Conservation (phyloP, 2,329 filamentous ascomycete species). For the Sclerotinia sclerotiorum region DNA sequence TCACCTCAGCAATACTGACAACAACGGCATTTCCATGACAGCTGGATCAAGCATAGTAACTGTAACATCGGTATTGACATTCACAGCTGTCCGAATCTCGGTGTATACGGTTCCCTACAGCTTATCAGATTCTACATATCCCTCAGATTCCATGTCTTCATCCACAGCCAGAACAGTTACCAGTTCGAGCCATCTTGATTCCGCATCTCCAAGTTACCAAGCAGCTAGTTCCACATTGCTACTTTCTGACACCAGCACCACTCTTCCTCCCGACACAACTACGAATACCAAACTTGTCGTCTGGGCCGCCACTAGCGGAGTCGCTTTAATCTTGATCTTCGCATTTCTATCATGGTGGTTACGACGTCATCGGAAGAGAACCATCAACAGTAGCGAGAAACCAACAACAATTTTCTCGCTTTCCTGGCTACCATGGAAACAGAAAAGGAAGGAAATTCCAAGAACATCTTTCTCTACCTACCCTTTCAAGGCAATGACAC, state of each 20-base stretch:
- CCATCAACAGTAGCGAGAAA: not conserved
- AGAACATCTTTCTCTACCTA: not conserved
- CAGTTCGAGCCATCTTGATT: not conserved
- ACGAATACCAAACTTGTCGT: not conserved
- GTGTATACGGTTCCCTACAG: not conserved
- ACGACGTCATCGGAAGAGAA: not conserved
- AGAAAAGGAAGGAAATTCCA: not conserved
- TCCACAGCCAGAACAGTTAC: not conserved
- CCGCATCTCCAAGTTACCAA: not conserved
- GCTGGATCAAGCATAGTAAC: too few species aligned
- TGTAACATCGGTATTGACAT: not conserved
- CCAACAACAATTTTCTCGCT: not conserved
- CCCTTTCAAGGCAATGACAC: conserved; percentile 4
- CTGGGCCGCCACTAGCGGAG: not conserved
- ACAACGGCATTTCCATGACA: not conserved
- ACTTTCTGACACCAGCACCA: not conserved
- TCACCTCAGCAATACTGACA: too few species aligned
- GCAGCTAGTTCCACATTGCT: not conserved
- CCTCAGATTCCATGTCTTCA: not conserved
- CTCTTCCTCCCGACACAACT: not conserved
- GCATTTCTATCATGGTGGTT: not conserved
- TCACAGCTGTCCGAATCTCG: conserved; percentile 7
- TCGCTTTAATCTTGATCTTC: conserved; percentile 7
- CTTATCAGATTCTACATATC: not conserved
- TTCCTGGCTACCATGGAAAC: conserved; percentile 3